phyloP scores from a whole-genome alignment of 352 stramenopile species.

The Globisporangium takayamanum region DNA sequence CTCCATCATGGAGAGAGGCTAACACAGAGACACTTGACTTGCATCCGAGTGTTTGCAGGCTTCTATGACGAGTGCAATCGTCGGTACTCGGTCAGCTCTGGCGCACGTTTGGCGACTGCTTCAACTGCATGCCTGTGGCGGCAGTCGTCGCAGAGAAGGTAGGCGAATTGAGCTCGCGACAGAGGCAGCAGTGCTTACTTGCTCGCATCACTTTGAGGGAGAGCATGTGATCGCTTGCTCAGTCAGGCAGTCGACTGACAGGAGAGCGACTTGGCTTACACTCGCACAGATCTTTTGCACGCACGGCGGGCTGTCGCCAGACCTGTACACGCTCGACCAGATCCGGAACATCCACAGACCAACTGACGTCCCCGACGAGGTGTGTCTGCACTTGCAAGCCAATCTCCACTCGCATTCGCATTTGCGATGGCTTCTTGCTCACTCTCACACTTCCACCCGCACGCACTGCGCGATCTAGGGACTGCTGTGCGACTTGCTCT shows the following conservation, averaged over 20 bases:
- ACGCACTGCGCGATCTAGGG: slow-evolving; percentile 12
- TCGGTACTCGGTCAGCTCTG: slow-evolving; percentile 90
- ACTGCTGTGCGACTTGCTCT: slow-evolving; percentile 82
- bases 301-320: slow-evolving; percentile 90
- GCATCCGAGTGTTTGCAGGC: slow-evolving; percentile 14
- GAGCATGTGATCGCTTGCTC: not conserved
- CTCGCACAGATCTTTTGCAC: slow-evolving; percentile 94
- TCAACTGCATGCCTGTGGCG: slow-evolving; percentile 97
- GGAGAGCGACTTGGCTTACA: not conserved
- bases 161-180: not conserved
- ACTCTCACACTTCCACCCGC: not conserved
- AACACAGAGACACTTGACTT: not conserved
- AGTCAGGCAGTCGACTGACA: not conserved
- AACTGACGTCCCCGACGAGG: slow-evolving; percentile 80
- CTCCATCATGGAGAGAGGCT: no score
- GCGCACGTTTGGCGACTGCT: slow-evolving; percentile 96
- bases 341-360: slow-evolving; percentile 87
- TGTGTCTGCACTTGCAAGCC: not conserved
- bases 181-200: not conserved
- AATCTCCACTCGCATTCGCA: not conserved
- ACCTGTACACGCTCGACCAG: slow-evolving; percentile 97
- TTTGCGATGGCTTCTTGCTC: not conserved
- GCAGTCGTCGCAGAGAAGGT: slow-evolving; percentile 94
- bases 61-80: slow-evolving; percentile 99
- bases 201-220: not conserved